Conservation (phyloP, 2,329 filamentous ascomycete species). For the Endocalyx cinctus region DNA sequence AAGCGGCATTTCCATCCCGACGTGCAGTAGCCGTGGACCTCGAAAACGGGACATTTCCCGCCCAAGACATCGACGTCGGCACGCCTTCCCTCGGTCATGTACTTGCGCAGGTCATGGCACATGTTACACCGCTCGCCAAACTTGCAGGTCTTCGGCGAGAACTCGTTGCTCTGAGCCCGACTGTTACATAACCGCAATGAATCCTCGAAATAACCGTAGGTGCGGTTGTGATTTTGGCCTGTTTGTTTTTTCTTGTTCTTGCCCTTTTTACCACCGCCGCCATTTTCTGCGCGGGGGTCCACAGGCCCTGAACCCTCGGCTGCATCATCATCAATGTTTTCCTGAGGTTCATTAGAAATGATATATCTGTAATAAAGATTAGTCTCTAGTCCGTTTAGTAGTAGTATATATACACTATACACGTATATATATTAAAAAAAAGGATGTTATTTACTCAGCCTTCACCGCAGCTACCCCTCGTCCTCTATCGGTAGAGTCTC, state of each 20-base stretch:
- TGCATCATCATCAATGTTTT: conserved; percentile 50
- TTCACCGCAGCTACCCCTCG: conserved; percentile 32
- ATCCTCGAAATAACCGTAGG: conserved; percentile 77
- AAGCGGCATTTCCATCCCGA: conserved; percentile 95
- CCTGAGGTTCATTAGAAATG: conserved; percentile 22
- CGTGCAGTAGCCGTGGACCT: conserved; percentile 68
- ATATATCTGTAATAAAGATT: conserved; percentile 25
- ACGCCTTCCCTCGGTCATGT: conserved; percentile 76
- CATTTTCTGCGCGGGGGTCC: conserved; percentile 22
- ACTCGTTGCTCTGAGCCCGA: conserved; percentile 67
- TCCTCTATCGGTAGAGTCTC: conserved; percentile 14
- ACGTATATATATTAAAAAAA: neutral
- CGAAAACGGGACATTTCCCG: conserved; percentile 78
- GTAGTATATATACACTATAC: neutral
- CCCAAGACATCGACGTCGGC: conserved; percentile 72
- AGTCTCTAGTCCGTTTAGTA: conserved; percentile 1
- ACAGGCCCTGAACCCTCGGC: conserved; percentile 51
- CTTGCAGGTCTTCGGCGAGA: conserved; percentile 71
- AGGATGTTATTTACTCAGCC: conserved; percentile 33
- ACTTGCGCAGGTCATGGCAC: conserved; percentile 80
- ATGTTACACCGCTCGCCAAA: conserved; percentile 79
- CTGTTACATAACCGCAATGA: conserved; percentile 73
- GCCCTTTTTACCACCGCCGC: conserved; percentile 41
- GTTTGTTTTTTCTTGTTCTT: conserved; percentile 51
- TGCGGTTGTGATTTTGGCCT: conserved; percentile 79